Base-by-base conservation (phyloP, 495 filamentous ascomycete species). In the Hypoxylon rickii region DNA sequence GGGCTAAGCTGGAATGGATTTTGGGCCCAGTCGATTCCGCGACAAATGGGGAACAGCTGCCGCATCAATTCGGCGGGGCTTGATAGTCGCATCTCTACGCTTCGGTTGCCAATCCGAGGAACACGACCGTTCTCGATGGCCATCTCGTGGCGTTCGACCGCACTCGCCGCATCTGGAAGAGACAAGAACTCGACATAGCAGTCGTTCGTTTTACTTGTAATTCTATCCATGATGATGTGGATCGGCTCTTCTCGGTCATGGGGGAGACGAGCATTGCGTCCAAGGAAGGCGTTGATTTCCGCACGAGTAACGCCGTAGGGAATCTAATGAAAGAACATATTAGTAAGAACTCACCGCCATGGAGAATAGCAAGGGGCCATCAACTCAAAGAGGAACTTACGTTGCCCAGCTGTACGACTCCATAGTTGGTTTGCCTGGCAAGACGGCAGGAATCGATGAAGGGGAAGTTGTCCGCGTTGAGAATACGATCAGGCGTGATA, bases 141-240 rank as follows among this genome's bases (percentile, higher is more conserved):
- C 11, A 44, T 45, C 17, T 73, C 59, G 52, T 77, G 75, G 10
- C 79, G 76, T 21, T 80, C 73, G 3, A 84, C 74, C 0, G 80
- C 73, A 7, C 71, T 70, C 8, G 74, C 57, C 0, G 88, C 89
- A 64, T 86, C 84, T 0, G 71, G 52, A 0, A 71, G 49, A 4
- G 74, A 79, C 22, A 72, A 46, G 40, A 92, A 85, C 63, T 94
- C 89, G 22, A 89, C 82, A 56, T 76, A 94, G 51, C 81, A 86
- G 44, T 92, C 87, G 69, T 86, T 83, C 0, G 89, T 92, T 78
- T 92, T 93, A 40, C 81, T 80, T 1, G 86, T 89, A 0, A 82
- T 74, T 6, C 88, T 85, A 43, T 93, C 89, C 87, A 94, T 90
- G 58, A 91, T 88, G 55, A 94, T 90, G 60, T 94, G 89, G 7